phyloP scores from a whole-genome alignment of 768 basidiomycete genomes.

The Fibroporia radiculosa region DNA sequence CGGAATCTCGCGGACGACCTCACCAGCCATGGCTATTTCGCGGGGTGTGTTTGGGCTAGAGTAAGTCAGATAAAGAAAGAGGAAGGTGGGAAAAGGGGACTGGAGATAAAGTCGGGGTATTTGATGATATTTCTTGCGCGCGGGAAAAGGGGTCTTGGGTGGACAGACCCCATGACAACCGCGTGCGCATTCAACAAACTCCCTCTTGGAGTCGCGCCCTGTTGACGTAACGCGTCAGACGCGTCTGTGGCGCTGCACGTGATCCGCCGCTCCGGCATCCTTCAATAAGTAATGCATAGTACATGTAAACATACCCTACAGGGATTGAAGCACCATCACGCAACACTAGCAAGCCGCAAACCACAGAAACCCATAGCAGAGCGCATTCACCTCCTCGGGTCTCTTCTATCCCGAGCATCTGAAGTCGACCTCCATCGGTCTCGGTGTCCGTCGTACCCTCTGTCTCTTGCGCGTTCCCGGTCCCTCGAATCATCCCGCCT shows the following conservation, averaged over 20 bases:
- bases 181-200: slow-evolving; percentile 2
- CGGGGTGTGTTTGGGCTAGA: slow-evolving; percentile 4
- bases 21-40: not conserved
- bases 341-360: not conserved
- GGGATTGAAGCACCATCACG: not conserved
- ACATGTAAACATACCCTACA: not conserved
- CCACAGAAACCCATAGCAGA: not conserved
- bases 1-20: not conserved
- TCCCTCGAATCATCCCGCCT: slow-evolving; percentile 12
- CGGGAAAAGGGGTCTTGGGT: slow-evolving; percentile 5
- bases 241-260: slow-evolving; percentile 12
- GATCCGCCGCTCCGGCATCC: not conserved
- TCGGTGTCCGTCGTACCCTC: slow-evolving; percentile 6
- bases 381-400: slow-evolving; percentile 9
- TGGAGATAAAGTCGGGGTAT: slow-evolving; percentile 1
- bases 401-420: slow-evolving; percentile 11
- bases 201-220: slow-evolving; percentile 1
- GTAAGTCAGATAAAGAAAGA: not conserved
- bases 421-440: slow-evolving; percentile 11
- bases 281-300: not conserved
- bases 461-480: too few species aligned
- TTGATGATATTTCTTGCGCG: slow-evolving; percentile 3
- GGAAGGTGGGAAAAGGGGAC: slow-evolving; percentile 1
- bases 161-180: slow-evolving; percentile 20
- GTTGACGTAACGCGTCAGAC: slow-evolving; percentile 28